Evolutionary conservation across 73 alveolate genomes (phyloP).

Genomic region (Paraurostyla sp.): DNA sequence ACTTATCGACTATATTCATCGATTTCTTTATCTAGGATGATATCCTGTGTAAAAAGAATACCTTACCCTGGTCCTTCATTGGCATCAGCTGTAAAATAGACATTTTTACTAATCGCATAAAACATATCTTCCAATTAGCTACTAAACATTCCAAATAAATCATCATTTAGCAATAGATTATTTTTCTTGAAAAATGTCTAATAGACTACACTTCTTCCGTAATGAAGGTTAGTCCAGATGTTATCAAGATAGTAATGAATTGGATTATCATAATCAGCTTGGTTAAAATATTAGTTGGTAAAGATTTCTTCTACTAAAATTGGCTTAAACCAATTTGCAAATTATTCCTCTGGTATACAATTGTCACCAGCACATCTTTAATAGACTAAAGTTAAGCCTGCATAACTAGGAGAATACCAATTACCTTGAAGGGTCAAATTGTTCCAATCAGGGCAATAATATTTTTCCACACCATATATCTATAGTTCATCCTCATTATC

Average conservation of each 20-base stretch:
- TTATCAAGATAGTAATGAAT: neutral
- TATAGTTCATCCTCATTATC: neutral
- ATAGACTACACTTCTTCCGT: neutral
- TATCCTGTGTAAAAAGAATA: neutral
- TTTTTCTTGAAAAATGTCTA: conserved; percentile 1
- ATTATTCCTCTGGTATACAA: neutral
- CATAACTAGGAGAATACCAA: conserved; percentile 22
- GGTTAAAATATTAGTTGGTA: neutral
- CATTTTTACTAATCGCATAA: neutral
- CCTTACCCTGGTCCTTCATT: neutral
- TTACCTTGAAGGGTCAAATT: conserved; percentile 30
- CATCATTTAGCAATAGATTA: neutral
- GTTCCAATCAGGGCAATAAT: conserved; percentile 28
- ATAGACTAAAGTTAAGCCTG: neutral
- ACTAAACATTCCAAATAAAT: neutral
- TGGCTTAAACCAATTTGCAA: neutral
- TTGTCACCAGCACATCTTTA: neutral
- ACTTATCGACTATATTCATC: conserved; percentile 11
- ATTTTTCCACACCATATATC: neutral
- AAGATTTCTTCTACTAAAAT: neutral
- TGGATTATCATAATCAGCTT: neutral
- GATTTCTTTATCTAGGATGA: neutral
- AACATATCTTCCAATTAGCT: neutral
- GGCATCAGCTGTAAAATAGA: neutral
- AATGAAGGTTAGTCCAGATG: neutral